Conservation (phyloP, 2,329 filamentous ascomycete species). For the Alternaria sp. region DNA sequence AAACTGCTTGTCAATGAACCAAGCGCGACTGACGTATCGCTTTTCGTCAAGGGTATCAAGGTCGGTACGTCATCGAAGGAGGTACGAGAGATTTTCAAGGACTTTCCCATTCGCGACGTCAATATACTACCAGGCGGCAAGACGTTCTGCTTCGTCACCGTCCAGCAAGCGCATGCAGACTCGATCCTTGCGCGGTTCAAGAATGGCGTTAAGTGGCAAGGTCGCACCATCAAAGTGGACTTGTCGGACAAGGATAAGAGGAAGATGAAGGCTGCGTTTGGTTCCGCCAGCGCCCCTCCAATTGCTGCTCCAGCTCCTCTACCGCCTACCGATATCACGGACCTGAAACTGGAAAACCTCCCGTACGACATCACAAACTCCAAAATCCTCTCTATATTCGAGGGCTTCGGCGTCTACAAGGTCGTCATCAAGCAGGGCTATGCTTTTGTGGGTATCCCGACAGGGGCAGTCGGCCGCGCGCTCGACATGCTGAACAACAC, state of each 20-base stretch:
- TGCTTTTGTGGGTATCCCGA: background rate
- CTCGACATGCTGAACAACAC: background rate
- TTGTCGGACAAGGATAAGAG: background rate
- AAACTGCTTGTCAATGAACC: background rate
- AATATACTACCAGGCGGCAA: background rate
- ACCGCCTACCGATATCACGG: background rate
- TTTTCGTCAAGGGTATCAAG: background rate
- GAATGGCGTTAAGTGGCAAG: background rate
- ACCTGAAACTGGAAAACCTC: background rate
- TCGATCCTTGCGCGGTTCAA: background rate
- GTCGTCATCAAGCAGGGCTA: background rate
- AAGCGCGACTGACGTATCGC: background rate
- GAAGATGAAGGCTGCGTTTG: background rate
- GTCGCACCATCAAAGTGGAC: background rate
- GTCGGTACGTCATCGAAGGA: background rate
- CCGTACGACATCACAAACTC: background rate
- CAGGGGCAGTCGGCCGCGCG: background rate
- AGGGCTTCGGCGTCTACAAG: background rate
- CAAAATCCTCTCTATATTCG: background rate
- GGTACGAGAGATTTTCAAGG: background rate
- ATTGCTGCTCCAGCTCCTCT: background rate
- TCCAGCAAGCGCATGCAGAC: background rate
- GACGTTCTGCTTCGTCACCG: background rate
- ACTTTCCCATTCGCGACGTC: background rate
- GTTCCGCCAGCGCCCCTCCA: rapidly evolving